phyloP scores from a whole-genome alignment of 176 grass and related monocot genomes.

The Juncus effusus region DNA sequence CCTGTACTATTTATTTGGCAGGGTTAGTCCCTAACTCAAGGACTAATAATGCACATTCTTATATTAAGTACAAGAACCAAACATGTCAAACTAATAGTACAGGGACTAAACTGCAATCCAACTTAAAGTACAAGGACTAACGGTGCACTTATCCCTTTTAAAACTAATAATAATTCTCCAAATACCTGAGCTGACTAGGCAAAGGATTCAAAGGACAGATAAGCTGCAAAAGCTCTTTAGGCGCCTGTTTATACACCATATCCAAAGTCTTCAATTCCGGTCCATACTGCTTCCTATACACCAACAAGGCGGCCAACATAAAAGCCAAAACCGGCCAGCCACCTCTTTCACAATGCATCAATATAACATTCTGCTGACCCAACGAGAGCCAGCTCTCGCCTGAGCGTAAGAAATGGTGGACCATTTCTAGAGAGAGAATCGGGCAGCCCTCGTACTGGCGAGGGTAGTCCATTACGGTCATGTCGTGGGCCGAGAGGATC shows the following conservation, averaged over 20 bases:
- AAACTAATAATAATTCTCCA: no score
- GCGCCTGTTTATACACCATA: conserved; percentile 97
- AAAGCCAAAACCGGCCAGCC: conserved; percentile 93
- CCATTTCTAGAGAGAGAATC: conserved; percentile 79
- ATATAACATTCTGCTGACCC: conserved; percentile 76
- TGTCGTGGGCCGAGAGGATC: conserved; percentile 65
- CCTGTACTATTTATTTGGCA: no score
- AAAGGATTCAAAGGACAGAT: conserved; percentile 79
- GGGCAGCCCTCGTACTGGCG: conserved; percentile 90
- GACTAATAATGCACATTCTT: no score
- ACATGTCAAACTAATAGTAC: no score
- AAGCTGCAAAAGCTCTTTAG: conserved; percentile 68
- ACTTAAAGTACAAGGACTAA: no score
- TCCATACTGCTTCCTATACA: conserved; percentile 84
- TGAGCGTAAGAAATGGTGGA: conserved; percentile 90
- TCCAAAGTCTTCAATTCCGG: conserved; percentile 84
- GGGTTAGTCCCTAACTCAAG: no score
- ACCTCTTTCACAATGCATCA: conserved; percentile 92
- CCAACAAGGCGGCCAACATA: conserved; percentile 81
- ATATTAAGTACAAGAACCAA: no score
- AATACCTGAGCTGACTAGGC: conserved; percentile 72
- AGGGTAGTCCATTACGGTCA: conserved; percentile 96
- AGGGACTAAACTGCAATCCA: no score
- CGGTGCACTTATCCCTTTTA: no score
- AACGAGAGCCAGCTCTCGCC: conserved; percentile 93